Percentiles rank a stretch among this genome's conserved stretches.
These are phyloP conservation scores for Psidium friedrichsthalianum DNA, from an alignment of 345 rosid species.

Conservation along the genomic window DNA sequence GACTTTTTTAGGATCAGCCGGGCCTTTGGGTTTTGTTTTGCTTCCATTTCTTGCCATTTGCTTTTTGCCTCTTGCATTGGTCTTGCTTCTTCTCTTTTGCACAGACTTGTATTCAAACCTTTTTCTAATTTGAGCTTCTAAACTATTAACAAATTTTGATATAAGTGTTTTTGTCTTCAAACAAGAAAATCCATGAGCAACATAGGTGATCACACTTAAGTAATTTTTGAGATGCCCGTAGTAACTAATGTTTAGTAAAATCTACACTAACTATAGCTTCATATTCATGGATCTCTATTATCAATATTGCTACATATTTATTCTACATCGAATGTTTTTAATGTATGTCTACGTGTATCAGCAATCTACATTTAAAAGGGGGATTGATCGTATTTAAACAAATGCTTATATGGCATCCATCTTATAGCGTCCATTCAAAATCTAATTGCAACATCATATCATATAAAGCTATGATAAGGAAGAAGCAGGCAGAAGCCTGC, in stretches of 20 bases:
- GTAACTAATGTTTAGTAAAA: background rate
- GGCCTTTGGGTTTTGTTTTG: background rate
- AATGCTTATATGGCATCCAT: background rate
- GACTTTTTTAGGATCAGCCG: conserved; percentile 22
- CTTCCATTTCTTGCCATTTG: conserved; percentile 29
- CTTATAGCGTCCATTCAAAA: background rate
- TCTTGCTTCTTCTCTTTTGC: background rate
- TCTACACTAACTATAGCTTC: background rate
- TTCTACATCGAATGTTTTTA: background rate
- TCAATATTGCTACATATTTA: background rate
- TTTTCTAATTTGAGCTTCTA: background rate
- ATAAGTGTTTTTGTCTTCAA: background rate
- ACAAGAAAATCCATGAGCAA: background rate
- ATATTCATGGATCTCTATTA: background rate
- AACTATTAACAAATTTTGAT: too few species aligned
- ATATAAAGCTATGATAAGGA: background rate
- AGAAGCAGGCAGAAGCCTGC: background rate
- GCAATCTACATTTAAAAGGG: background rate
- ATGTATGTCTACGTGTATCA: background rate
- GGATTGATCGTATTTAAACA: background rate
- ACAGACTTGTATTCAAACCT: background rate
- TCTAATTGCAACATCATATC: background rate
- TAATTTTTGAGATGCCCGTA: background rate
- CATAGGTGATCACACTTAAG: background rate
- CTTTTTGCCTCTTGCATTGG: conserved; percentile 24